A percentile compares a stretch with the other conserved stretches of the same genome.
Evolutionary conservation across 305 asterid genomes (phyloP).

Genomic region (Fraxinus latifolia): DNA sequence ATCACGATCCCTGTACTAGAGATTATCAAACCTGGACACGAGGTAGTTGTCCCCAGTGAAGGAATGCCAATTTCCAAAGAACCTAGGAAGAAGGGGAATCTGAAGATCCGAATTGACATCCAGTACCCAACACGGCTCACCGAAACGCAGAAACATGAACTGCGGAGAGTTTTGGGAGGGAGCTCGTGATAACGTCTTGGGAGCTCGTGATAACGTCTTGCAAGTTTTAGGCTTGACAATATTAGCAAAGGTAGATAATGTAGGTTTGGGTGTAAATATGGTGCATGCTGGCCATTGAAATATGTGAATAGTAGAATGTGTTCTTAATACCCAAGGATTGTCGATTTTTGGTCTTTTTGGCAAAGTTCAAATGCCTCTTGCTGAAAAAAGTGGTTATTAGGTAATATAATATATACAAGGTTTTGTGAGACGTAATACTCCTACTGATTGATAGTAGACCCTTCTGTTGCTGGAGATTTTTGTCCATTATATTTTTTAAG

Average conservation of each 20-base stretch:
- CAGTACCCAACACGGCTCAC: slow-evolving; percentile 69
- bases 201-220: slow-evolving; percentile 30
- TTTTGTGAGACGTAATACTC: background rate
- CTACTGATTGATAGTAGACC: background rate
- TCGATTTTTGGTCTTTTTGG: background rate
- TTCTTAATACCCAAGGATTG: background rate
- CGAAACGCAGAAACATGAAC: slow-evolving; percentile 62
- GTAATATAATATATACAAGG: background rate
- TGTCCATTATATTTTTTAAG: background rate
- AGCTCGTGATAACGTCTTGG: slow-evolving; percentile 33
- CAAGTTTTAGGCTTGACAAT: background rate
- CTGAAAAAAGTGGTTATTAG: background rate
- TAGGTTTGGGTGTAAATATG: slow-evolving; percentile 33
- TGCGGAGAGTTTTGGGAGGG: slow-evolving; percentile 71
- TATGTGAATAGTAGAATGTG: slow-evolving; percentile 25
- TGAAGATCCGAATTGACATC: slow-evolving; percentile 70
- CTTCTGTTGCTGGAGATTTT: slow-evolving; percentile 5
- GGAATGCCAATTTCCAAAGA: slow-evolving; percentile 91
- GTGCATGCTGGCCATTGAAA: slow-evolving; percentile 22
- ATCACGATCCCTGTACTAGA: slow-evolving; percentile 59
- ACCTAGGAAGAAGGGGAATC: slow-evolving; percentile 67
- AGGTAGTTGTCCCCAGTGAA: slow-evolving; percentile 60
- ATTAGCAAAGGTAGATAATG: slow-evolving; percentile 28
- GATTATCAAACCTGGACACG: slow-evolving; percentile 77
- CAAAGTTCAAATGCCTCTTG: slow-evolving; percentile 11